These are phyloP conservation scores for Suzukiozyma palmioleophila DNA, from an alignment of 1,139 yeast genomes.

Conservation along the genomic window DNA sequence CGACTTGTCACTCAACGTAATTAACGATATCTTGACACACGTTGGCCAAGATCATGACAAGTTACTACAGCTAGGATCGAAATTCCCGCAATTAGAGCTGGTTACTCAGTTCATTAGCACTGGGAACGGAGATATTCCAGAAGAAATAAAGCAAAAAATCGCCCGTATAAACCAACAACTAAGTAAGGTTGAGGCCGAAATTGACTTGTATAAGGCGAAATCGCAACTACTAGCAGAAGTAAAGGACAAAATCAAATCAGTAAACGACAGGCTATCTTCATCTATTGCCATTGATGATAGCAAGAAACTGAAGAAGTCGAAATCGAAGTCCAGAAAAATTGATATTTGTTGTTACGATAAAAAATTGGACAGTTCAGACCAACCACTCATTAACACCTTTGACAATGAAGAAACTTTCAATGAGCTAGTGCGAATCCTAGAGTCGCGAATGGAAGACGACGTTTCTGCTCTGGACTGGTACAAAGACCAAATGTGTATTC, in stretches of 20 bases:
- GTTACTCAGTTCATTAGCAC: conserved; percentile 25
- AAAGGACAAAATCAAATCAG: conserved; percentile 31
- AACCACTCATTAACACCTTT: conserved; percentile 8
- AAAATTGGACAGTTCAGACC: conserved; percentile 8
- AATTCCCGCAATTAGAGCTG: conserved; percentile 38
- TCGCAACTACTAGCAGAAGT: conserved; percentile 22
- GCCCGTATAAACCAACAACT: conserved; percentile 18
- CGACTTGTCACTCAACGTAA: conserved; percentile 14
- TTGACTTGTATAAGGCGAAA: conserved; percentile 15
- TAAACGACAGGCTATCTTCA: conserved; percentile 32
- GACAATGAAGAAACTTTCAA: conserved; percentile 16
- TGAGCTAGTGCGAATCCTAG: conserved; percentile 5
- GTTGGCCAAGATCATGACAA: conserved; percentile 9
- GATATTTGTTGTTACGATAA: conserved; percentile 33
- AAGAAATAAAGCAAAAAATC: conserved; percentile 20
- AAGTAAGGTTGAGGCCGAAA: conserved; percentile 14
- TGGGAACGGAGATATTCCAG: conserved; percentile 32
- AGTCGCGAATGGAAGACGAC: conserved; percentile 9
- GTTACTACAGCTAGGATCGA: conserved; percentile 21
- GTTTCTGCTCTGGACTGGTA: conserved; percentile 17
- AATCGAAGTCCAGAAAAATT: conserved; percentile 20
- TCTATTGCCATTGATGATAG: conserved; percentile 14
- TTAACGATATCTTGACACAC: conserved; percentile 15
- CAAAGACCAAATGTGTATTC: conserved; percentile 40
- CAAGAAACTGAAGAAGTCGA: conserved; percentile 10